Percentiles rank a stretch among this genome's conserved stretches.
These are phyloP conservation scores for Daldinia caldariorum DNA, from an alignment of 495 filamentous ascomycete species.

Conservation along the genomic window DNA sequence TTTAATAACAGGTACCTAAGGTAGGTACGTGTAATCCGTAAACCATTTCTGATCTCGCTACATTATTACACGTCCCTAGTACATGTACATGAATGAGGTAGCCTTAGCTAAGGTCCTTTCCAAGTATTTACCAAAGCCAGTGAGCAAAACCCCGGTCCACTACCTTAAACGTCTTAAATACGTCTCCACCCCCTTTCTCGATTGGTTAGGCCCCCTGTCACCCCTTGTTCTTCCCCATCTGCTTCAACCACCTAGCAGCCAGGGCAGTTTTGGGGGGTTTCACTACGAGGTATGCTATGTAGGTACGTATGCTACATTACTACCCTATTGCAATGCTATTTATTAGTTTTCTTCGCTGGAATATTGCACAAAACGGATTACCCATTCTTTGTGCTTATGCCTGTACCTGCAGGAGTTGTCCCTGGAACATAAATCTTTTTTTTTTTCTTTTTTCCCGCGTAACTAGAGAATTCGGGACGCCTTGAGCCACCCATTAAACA, in stretches of 20 bases:
- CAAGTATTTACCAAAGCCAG: no score
- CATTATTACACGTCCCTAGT: no score
- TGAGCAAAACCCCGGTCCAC: slow-evolving; percentile 21
- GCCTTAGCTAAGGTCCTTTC: no score
- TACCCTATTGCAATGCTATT: background rate
- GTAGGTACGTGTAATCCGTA: background rate
- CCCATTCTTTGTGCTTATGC: slow-evolving; percentile 2
- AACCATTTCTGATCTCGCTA: background rate
- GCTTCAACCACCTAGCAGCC: slow-evolving; percentile 28
- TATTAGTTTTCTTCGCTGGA: background rate
- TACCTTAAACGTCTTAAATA: slow-evolving; percentile 13
- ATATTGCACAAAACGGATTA: background rate
- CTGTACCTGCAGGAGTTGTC: slow-evolving; percentile 40
- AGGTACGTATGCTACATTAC: no score
- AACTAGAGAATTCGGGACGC: slow-evolving; percentile 34
- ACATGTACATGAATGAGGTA: no score
- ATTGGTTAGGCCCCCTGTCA: slow-evolving; percentile 26
- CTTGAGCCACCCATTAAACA: slow-evolving; percentile 31
- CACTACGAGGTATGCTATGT: no score
- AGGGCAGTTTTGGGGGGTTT: slow-evolving; percentile 17
- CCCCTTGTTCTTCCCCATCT: slow-evolving; percentile 19
- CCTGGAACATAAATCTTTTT: slow-evolving; percentile 20
- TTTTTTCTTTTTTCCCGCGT: slow-evolving; percentile 2
- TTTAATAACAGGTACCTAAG: no score
- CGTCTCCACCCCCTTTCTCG: slow-evolving; percentile 37